Evolutionary conservation across 2,329 filamentous ascomycete genomes (phyloP).

Genomic region (Monosporascus sp.): DNA sequence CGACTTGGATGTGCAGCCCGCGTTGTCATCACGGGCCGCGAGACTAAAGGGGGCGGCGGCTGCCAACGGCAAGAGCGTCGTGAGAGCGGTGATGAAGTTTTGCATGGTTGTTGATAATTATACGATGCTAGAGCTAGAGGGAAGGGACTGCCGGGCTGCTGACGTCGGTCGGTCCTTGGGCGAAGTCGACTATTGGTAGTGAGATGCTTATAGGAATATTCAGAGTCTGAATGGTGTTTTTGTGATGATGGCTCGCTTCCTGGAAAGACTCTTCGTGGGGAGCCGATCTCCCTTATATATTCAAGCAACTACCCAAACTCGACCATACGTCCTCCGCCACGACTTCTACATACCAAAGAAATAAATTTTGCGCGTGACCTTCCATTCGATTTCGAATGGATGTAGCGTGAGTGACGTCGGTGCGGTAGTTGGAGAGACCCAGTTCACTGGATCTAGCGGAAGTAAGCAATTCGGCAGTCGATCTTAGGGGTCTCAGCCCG

Average conservation of each 20-base stretch:
- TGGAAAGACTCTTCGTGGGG: too few relatives aligned
- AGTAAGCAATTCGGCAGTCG: constrained; percentile 17
- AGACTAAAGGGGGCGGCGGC: constrained; percentile 19
- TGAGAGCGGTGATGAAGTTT: constrained; percentile 19
- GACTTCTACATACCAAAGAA: not conserved
- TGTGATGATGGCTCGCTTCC: too few relatives aligned
- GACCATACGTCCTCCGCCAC: too few relatives aligned
- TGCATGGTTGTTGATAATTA: constrained; percentile 17
- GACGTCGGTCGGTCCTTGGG: too few relatives aligned
- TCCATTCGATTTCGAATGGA: not conserved
- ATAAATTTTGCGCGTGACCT: not conserved
- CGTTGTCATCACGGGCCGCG: constrained; percentile 15
- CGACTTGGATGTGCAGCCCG: constrained; percentile 29
- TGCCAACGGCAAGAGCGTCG: constrained; percentile 21
- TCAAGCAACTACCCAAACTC: too few relatives aligned
- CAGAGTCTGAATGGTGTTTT: too few relatives aligned
- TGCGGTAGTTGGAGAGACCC: not conserved
- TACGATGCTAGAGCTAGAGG: not conserved
- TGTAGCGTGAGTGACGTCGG: not conserved
- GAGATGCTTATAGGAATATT: too few relatives aligned
- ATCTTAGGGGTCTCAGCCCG: constrained; percentile 12
- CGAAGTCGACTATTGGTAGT: too few relatives aligned
- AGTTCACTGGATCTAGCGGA: not conserved
- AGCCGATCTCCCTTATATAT: too few relatives aligned
- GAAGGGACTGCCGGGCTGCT: too few relatives aligned